A percentile compares a stretch with the other conserved stretches of the same genome.
phyloP scores from a whole-genome alignment of 257 asterid species.

The Coffea canephora region DNA sequence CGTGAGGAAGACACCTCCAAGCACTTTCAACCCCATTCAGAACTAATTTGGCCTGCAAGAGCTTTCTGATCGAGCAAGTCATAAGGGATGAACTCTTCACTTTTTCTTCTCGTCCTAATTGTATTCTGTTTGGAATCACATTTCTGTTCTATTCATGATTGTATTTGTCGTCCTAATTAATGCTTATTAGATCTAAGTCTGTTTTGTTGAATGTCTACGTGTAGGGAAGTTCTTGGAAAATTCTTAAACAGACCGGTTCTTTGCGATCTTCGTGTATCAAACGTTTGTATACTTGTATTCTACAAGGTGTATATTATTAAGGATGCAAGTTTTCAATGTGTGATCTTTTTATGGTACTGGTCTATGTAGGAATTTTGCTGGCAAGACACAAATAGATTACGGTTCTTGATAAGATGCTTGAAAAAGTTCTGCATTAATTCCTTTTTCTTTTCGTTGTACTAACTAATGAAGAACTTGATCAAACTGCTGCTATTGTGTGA shows the following conservation, averaged over 20 bases:
- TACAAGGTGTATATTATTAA: neutral
- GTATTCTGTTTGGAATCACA: neutral
- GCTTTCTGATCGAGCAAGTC: neutral
- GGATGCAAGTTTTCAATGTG: neutral
- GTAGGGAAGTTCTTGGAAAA: neutral
- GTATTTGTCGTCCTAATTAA: neutral
- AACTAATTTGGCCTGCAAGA: conserved; percentile 6
- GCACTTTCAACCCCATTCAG: conserved; percentile 30
- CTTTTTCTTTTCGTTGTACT: neutral
- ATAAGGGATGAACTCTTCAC: neutral
- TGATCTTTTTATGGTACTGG: neutral
- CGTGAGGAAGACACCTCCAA: conserved; percentile 28
- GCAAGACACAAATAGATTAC: neutral
- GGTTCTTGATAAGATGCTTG: neutral
- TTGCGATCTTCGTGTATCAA: neutral
- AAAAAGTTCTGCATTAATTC: neutral
- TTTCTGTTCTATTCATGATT: neutral
- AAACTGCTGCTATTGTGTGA: neutral
- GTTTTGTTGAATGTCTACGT: no score
- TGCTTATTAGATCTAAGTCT: neutral
- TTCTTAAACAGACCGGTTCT: neutral
- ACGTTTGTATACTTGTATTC: neutral
- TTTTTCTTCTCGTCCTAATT: no score
- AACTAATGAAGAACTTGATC: neutral
- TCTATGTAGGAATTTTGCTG: neutral